Base-by-base conservation (phyloP, 2,329 filamentous ascomycete genomes). In the Colletotrichum sp. region DNA sequence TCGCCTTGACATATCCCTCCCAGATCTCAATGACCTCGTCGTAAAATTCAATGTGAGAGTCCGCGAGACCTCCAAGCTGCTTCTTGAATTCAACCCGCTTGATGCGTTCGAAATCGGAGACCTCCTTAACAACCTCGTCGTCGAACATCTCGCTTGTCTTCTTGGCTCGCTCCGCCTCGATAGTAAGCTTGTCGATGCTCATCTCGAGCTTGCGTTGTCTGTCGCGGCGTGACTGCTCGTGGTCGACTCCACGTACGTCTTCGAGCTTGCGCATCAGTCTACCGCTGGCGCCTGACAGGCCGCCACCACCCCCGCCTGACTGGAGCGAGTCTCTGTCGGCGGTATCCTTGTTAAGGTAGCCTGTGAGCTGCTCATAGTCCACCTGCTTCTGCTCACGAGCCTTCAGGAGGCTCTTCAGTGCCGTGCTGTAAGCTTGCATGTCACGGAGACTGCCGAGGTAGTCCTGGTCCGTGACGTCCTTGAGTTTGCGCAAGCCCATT, bases 311-410 rank as follows among this genome's bases (percentile, higher is more conserved):
- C 79, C 93, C 92, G 13, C 93, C 92, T 1, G 92, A 92, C 10
- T 90, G 89, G 4, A 98, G 92, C 18, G 91, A 89, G 85, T 99
- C 97, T 64, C 96, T 94, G 84, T 99, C 97, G 5, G 92, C 88
- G 4, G 95, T 95, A 1, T 95, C 95, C 84, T 98, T 98, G 86
- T 95, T 95, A 70, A 98, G 94, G 84, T 99, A 99, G 83, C 99
- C 96, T 32, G 96, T 98, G 39, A 99, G 90, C 79, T 95, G 96
- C 86, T 99, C 97, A 82, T 96, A 98, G 86, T 99, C 97, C 74
- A 99, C 93, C 84, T 99, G 97, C 84, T 99, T 99, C 87, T 98
- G 96, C 87, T 99, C 97, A 44, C 97, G 93, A 2, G 95, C 95
- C 84, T 98, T 98, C 78, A 99, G 92, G 7, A 99, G 92, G 28